Evolutionary conservation across 176 grass and related monocot species (phyloP), one percentile per base, ranked within the genome.

Genomic region (Oryza meyeriana): DNA sequence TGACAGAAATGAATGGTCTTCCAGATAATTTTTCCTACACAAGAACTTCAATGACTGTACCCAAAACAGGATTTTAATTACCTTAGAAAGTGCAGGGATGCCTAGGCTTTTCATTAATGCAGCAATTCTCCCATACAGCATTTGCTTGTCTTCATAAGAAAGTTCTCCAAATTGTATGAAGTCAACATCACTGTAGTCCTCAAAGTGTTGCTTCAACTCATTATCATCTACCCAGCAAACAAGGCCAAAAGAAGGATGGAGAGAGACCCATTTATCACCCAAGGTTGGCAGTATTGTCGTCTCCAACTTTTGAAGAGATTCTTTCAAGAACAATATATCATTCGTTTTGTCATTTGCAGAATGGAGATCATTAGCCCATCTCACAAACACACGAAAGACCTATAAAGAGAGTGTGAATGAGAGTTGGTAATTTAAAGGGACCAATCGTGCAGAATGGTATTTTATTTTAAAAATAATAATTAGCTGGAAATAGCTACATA

Each of bases 211-310:
- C 65, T 90, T 90, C 81, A 98, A 66, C 42, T 89, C 81, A 31
- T 95, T 84, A 84, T 98, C 88, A 89, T 98, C 95, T 33, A 69
- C 89, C 95, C 95, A 98, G 64, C 90, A 98, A 81, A 94, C 85
- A 61, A 98, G 86, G 66, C 95, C 92, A 86, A 91, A 98, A 76
- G 92, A 98, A 72, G 88, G 78, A 88, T 98, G 95, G 10, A 98
- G 85, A 17, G 95, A 98, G 39, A 95, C 92, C 95, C 95, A 98
- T 86, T 91, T 98, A 87, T 92, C 92, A 81, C 71, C 66, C 61
- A 91, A 55, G 32, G 92, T 98, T 78, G 95, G 95, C 71, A 98
- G 86, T 70, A 98, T 87, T 71, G 67, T 91, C 52, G 78, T 93
- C 80, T 93, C 95, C 40, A 79, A 81, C 84, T 95, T 94, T 31